These are phyloP conservation scores for Rhodotorula sp. DNA, from an alignment of 1,284 basidiomycete species.

Conservation along the genomic window DNA sequence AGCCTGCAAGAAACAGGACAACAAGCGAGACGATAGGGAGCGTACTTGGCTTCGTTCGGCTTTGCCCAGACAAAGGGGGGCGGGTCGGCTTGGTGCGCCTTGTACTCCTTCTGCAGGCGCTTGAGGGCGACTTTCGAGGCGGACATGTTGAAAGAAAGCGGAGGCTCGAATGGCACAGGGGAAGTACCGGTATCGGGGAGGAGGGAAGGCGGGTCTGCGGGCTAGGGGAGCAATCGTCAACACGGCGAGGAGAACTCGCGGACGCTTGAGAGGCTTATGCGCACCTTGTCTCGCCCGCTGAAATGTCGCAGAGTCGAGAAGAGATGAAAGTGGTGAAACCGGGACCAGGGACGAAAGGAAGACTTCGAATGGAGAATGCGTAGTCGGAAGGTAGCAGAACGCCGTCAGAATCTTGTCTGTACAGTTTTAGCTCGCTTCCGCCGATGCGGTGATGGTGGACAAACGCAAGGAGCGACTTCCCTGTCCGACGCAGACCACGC, in stretches of 20 bases:
- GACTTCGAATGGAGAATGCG: too few species aligned
- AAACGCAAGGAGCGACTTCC: not conserved
- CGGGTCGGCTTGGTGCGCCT: constrained; percentile 35
- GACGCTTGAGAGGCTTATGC: too few species aligned
- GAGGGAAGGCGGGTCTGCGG: not conserved
- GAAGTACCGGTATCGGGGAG: too few species aligned
- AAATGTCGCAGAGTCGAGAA: too few species aligned
- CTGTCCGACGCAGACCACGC: not conserved
- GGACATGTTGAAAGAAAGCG: not conserved
- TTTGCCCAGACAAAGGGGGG: constrained; percentile 43
- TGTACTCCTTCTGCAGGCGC: constrained; percentile 37
- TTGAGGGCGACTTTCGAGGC: constrained; percentile 28
- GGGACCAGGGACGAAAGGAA: too few species aligned
- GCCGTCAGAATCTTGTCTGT: too few species aligned
- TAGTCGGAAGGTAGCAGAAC: too few species aligned
- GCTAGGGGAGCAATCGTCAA: not conserved
- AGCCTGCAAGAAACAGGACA: too few species aligned
- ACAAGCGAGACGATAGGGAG: not conserved
- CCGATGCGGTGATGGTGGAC: not conserved
- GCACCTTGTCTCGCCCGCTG: too few species aligned
- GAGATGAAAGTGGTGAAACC: too few species aligned
- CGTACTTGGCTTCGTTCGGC: constrained; percentile 41
- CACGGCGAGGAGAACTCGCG: too few species aligned
- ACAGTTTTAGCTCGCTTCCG: too few species aligned
- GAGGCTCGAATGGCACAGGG: not conserved